Base-by-base conservation (phyloP, 148 eudicot species). In the Spergularia marina region DNA sequence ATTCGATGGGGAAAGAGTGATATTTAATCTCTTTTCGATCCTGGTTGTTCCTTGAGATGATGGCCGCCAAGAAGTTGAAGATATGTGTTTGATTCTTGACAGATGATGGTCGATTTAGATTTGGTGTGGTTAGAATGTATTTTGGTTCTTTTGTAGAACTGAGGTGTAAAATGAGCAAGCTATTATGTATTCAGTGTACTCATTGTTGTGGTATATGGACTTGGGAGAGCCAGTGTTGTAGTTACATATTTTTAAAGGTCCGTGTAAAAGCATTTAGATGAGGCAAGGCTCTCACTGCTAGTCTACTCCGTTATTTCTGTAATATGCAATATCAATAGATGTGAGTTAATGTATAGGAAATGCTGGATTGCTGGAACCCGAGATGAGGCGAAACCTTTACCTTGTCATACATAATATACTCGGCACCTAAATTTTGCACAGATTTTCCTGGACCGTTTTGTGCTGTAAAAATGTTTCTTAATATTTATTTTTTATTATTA, bases 1-100 rank as follows among this genome's bases (percentile, higher is more conserved):
- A 72, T 58, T 85, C 75, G 77, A 72, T 54, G 17, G 74, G 82
- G 65, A 72, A 75, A 66, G 74, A 76, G 36, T 76, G 77, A 68
- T 74, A 40, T 14, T 68, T 61, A 56, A 68, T 40, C 49, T 36
- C 51, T 72, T 52, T 44, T 54, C 47, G 16, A 60, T 21, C 51
- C 74, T 47, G 55, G 66, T 53, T 18, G 36, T 58, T 36, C 36
- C 39, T 55, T 57, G 53, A 57, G 51, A 52, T 39, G 36, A 20
- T 59, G 73, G 44, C 41, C 63, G 69, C 16, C n/a, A 71, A 62
- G 65, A 70, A 75, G 36, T 63, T 74, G 70, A 64, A 65, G 54
- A 18, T 49, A 51, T 68, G 13, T 57, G 23, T 56, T 47, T 57
- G 71, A 53, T 53, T 36, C 52, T 15, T 73, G 59, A 17, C 74